Evolutionary conservation across 768 basidiomycete genomes (phyloP), one percentile per base, ranked within the genome.

Genomic region (Myochromella boudieri): DNA sequence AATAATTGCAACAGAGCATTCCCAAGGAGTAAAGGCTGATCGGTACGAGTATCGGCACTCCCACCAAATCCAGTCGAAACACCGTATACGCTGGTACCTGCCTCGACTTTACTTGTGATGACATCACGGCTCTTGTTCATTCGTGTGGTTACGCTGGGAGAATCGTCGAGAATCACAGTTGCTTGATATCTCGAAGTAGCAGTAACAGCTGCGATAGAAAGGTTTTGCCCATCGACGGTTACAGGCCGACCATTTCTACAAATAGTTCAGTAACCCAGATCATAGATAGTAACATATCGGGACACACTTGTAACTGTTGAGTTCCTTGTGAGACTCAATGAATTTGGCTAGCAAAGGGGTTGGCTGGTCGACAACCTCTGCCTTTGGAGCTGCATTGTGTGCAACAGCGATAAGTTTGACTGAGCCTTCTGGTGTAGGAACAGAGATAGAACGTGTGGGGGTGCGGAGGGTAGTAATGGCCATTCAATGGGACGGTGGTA

Each of bases 1-100:
- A 91, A 87, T 58, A 90, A 87, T 60, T 93, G 90, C 21, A 92
- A 73, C n/a, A 92, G 78, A n/a, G 87, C 85, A 52, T 82, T 77
- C 17, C 87, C 90, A 21, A 94, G 82, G 8, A 83, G 69, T 49
- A 86, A 61, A 17, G 88, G 82, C 42, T 88, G 70, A 53, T 84
- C 77, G 0, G 91, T 93, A 17, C 91, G 80, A 1, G 90, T 92
- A 62, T 91, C 86, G 9, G 91, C 91, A 56, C 84, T 87, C n/a
- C 90, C 91, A 31, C 91, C 91, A 57, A 90, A 94, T 37, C 91
- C 91, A 27, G 77, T 81, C 2, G 86, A 86, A 32, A 93, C 85
- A 18, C 91, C 91, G 55, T 94, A 94, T 15, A 94, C 76, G 53
- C 85, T 87, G 42, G 79, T 75, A 8, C 83, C 81, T 3, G 74